Percentiles rank a stretch among this genome's conserved stretches.
Conservation (phyloP, 805 yeast genomes). For the Debaryomyces tyrocola region DNA sequence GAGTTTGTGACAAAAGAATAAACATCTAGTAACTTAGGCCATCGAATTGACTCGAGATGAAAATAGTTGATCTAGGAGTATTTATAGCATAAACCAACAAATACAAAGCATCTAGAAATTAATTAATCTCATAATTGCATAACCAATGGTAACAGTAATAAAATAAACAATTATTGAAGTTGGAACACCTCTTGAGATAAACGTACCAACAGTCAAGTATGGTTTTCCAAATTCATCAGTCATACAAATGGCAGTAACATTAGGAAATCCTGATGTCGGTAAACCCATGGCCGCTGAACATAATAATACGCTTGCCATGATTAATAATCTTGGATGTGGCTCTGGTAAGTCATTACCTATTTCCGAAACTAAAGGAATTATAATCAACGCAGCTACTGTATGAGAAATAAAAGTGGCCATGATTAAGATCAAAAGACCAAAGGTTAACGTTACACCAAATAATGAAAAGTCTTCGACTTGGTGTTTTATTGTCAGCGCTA, state of each 20-base stretch:
- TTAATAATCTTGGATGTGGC: constrained; percentile 83
- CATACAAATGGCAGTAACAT: constrained; percentile 94
- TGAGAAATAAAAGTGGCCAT: constrained; percentile 96
- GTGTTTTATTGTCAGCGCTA: constrained; percentile 68
- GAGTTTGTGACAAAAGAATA: no score
- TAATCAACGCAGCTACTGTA: constrained; percentile 93
- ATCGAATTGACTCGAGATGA: no score
- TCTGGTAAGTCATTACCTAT: constrained; percentile 74
- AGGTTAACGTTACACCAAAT: constrained; percentile 71
- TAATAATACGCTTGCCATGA: constrained; percentile 62
- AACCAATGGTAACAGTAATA: constrained; percentile 79
- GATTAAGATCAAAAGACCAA: constrained; percentile 76
- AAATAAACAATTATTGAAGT: constrained; percentile 73
- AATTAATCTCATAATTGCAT: constrained; percentile 56
- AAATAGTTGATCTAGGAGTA: no score
- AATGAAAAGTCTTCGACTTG: constrained; percentile 67
- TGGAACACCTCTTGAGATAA: constrained; percentile 90
- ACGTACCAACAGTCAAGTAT: constrained; percentile 81
- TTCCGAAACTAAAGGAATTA: constrained; percentile 86
- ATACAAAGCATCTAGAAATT: constrained; percentile 15
- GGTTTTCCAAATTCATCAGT: constrained; percentile 91
- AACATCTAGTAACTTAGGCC: no score
- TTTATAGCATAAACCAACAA: no score
- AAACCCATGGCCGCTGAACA: constrained; percentile 97
- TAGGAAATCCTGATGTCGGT: constrained; percentile 97